Evolutionary conservation across 345 rosid genomes (phyloP).

Genomic region (Cardamine chenopodiifolia): DNA sequence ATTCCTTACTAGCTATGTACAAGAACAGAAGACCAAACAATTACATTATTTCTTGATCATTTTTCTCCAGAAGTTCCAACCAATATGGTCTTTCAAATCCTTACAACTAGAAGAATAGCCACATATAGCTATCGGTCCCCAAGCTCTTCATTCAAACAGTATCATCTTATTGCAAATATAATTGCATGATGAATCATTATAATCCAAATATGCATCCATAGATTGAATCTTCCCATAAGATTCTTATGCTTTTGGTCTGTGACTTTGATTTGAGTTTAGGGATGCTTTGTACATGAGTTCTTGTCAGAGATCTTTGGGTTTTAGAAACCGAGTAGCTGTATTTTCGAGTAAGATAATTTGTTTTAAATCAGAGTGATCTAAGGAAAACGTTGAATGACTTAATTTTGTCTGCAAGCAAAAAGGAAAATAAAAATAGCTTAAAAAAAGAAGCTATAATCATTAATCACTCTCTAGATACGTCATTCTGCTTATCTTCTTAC

Average conservation of each 20-base stretch:
- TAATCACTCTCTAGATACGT: background rate
- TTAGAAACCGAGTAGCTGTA: constrained; percentile 8
- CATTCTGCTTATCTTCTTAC: background rate
- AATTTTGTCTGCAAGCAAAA: background rate
- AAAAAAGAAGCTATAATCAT: too few relatives aligned
- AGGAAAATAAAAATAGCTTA: background rate
- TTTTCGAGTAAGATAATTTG: background rate
- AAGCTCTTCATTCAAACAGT: background rate
- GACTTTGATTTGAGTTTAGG: constrained; percentile 26
- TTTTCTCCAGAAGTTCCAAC: background rate
- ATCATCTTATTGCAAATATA: background rate
- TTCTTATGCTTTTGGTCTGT: constrained; percentile 23
- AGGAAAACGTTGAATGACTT: background rate
- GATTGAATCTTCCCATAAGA: constrained; percentile 5
- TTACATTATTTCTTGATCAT: background rate
- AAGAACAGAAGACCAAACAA: background rate
- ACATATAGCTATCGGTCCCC: background rate
- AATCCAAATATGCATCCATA: background rate
- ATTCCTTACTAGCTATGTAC: constrained; percentile 2
- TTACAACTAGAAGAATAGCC: background rate
- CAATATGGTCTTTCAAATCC: background rate
- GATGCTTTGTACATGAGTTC: constrained; percentile 28
- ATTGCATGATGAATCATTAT: background rate
- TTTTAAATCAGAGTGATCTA: background rate
- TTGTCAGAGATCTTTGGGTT: constrained; percentile 18